Conservation (phyloP, 306 rosid genomes). For the Fragaria vesca region DNA sequence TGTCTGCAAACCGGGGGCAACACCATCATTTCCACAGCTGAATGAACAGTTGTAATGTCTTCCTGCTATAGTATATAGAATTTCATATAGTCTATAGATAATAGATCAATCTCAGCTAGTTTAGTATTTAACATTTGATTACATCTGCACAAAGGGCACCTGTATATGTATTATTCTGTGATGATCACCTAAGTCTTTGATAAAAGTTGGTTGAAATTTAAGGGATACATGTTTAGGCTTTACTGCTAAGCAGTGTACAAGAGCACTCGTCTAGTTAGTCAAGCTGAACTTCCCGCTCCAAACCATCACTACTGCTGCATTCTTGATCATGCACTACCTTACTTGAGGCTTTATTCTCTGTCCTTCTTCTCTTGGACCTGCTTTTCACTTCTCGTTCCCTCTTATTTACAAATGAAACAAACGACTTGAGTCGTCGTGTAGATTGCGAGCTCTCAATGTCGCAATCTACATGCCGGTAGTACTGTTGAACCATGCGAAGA, state of each 20-base stretch:
- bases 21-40: too few relatives aligned
- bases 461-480: background rate
- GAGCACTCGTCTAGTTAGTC: background rate
- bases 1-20: too few relatives aligned
- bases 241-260: background rate
- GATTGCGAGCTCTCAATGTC: background rate
- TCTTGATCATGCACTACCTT: constrained; percentile 8
- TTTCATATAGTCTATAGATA: too few relatives aligned
- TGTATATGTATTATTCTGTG: background rate
- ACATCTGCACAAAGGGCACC: too few relatives aligned
- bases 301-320: background rate
- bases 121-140: too few relatives aligned
- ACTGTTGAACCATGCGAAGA: constrained; percentile 10
- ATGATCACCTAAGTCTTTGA: background rate
- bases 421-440: background rate
- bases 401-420: constrained; percentile 18
- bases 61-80: too few relatives aligned
- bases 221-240: background rate
- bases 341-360: constrained; percentile 16
- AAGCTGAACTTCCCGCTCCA: background rate
- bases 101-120: too few relatives aligned
- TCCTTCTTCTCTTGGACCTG: constrained; percentile 18
- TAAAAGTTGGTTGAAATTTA: background rate
- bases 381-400: constrained; percentile 14
- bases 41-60: too few relatives aligned